Evolutionary conservation across 495 filamentous ascomycete genomes (phyloP).

Genomic region (Saxophila tyrrhenica): DNA sequence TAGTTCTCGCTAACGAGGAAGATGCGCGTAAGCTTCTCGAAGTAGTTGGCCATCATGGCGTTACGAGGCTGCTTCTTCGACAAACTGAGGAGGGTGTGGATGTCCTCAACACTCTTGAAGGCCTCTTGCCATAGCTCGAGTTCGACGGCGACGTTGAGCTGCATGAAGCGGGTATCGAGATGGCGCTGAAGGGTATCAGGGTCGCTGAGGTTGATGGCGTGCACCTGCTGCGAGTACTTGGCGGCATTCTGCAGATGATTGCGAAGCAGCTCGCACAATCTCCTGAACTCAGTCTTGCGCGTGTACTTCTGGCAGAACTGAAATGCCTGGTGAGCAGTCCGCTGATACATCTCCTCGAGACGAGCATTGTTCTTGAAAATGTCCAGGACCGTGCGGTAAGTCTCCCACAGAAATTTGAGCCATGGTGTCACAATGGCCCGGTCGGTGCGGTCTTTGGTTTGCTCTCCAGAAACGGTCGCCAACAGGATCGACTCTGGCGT

Average conservation of each 20-base stretch:
- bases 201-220: conserved; percentile 97
- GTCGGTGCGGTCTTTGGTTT: conserved; percentile 92
- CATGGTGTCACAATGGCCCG: conserved; percentile 96
- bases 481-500: conserved; percentile 96
- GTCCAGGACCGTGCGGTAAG: conserved; percentile 96
- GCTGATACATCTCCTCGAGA: conserved; percentile 95
- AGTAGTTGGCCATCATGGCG: conserved; percentile 99
- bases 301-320: conserved; percentile 97
- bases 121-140: conserved; percentile 98
- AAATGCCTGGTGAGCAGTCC: conserved; percentile 93
- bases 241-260: conserved; percentile 99
- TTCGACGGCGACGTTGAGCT: conserved; percentile 95
- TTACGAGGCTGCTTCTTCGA: conserved; percentile 99
- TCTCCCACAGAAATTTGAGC: conserved; percentile 99
- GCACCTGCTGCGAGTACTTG: conserved; percentile 98
- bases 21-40: conserved; percentile 95
- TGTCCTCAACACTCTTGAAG: conserved; percentile 97
- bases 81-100: conserved; percentile 93
- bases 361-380: conserved; percentile 98
- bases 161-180: conserved; percentile 94
- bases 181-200: conserved; percentile 94
- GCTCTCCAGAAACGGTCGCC: conserved; percentile 94
- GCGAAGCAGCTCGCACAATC: conserved; percentile 91
- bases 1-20: conserved; percentile 99
- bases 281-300: conserved; percentile 97